phyloP scores from a whole-genome alignment of 2,329 filamentous ascomycete species.

The Phyllosticta paracitricarpa region DNA sequence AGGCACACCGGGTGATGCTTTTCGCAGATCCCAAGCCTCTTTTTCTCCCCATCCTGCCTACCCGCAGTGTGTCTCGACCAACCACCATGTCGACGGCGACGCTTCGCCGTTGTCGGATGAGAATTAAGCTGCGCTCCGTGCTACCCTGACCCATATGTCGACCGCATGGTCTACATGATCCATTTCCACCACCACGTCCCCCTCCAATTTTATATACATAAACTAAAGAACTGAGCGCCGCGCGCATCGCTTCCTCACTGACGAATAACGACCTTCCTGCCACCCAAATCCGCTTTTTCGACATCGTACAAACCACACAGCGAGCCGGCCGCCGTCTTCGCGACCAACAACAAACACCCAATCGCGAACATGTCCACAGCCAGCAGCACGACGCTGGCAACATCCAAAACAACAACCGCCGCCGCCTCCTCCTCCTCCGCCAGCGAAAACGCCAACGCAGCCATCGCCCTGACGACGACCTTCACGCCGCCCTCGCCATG shows the following conservation, averaged over 20 bases:
- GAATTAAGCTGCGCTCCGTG: neutral
- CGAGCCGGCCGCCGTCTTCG: neutral
- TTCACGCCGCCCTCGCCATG: constrained; percentile 21
- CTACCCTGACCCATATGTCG: neutral
- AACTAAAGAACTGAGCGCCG: neutral
- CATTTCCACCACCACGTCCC: neutral
- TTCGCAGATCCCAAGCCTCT: neutral
- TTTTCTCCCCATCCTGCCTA: neutral
- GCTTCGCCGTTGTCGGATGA: neutral
- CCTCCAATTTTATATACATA: neutral
- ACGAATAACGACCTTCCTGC: neutral
- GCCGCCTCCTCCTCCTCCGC: neutral
- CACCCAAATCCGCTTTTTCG: neutral
- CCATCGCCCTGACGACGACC: constrained; percentile 15
- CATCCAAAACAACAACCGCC: neutral
- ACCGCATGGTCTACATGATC: neutral
- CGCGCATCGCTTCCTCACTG: neutral
- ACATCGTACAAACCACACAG: neutral
- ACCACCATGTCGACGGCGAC: neutral
- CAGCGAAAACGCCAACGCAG: neutral
- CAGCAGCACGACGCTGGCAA: neutral
- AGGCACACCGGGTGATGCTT: neutral
- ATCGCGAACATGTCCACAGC: neutral
- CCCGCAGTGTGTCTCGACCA: neutral
- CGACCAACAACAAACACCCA: neutral